A percentile compares a stretch with the other conserved stretches of the same genome.
phyloP scores from a whole-genome alignment of 768 basidiomycete genomes.

The Austroboletus eburneus region DNA sequence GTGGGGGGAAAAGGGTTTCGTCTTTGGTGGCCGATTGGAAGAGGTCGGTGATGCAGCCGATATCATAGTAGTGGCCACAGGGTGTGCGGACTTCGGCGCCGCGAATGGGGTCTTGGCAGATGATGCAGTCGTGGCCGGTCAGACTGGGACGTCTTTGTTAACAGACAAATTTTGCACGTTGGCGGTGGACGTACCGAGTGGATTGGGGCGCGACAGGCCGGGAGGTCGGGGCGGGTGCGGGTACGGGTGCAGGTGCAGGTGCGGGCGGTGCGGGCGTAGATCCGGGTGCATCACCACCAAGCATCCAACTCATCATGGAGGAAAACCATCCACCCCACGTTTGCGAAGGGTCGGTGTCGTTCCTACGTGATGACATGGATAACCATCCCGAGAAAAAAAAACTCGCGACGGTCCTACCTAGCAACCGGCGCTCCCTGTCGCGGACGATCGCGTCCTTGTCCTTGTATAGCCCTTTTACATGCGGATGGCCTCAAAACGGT shows the following conservation, averaged over 20 bases:
- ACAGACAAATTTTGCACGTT: too few relatives aligned
- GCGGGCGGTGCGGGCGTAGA: too few relatives aligned
- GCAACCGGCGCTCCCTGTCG: not conserved
- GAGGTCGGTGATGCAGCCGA: constrained; percentile 31
- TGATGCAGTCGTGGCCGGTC: constrained; percentile 32
- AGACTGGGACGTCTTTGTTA: constrained; percentile 2
- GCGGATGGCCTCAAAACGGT: too few relatives aligned
- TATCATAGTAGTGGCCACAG: constrained; percentile 36
- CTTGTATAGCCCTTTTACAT: too few relatives aligned
- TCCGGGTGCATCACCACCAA: too few relatives aligned
- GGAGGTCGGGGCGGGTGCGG: too few relatives aligned
- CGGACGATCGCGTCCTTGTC: too few relatives aligned
- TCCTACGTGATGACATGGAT: constrained; percentile 2
- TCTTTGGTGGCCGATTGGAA: constrained; percentile 34
- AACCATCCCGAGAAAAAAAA: not conserved
- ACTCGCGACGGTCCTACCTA: too few relatives aligned
- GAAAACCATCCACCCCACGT: constrained; percentile 21
- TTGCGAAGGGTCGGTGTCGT: not conserved
- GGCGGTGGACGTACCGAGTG: constrained; percentile 14
- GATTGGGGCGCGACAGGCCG: not conserved
- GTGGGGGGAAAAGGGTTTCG: constrained; percentile 39
- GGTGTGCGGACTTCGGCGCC: constrained; percentile 25
- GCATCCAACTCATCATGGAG: constrained; percentile 9
- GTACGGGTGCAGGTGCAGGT: too few relatives aligned
- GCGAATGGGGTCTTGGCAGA: constrained; percentile 33